Conservation (phyloP, 1,284 basidiomycete species). For the Puccinia triticina region DNA sequence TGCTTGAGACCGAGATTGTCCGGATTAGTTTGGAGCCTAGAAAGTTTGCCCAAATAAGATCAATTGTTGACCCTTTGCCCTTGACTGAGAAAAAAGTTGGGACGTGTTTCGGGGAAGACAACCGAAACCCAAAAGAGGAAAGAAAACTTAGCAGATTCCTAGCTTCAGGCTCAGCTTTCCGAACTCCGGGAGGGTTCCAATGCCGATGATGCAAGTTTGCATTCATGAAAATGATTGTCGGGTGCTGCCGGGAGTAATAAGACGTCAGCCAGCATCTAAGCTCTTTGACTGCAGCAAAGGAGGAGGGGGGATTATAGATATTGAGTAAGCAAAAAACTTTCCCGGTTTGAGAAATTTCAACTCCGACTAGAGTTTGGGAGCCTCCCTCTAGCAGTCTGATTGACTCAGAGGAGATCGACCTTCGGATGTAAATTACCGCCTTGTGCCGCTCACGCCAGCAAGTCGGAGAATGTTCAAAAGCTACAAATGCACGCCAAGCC, state of each 20-base stretch:
- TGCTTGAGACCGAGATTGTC: background rate
- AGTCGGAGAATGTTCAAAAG: background rate
- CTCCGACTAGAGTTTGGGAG: background rate
- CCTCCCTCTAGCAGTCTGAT: background rate
- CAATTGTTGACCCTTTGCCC: background rate
- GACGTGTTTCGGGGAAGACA: background rate
- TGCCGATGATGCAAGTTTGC: conserved; percentile 19
- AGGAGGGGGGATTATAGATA: conserved; percentile 11
- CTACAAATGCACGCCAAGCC: background rate
- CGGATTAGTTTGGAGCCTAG: background rate
- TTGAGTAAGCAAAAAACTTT: background rate
- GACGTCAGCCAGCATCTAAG: background rate
- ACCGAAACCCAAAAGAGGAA: background rate
- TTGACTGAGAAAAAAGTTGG: background rate
- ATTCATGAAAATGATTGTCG: conserved; percentile 1
- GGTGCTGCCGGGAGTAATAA: background rate
- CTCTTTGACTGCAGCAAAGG: background rate
- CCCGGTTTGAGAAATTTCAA: background rate
- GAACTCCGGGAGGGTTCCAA: background rate
- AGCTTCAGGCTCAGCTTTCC: background rate
- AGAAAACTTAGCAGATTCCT: background rate
- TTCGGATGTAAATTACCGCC: background rate
- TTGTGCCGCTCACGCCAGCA: background rate
- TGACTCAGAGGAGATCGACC: background rate
- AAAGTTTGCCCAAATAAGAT: conserved; percentile 6